phyloP scores from a whole-genome alignment of 768 basidiomycete genomes.

The Saitozyma sp. region DNA sequence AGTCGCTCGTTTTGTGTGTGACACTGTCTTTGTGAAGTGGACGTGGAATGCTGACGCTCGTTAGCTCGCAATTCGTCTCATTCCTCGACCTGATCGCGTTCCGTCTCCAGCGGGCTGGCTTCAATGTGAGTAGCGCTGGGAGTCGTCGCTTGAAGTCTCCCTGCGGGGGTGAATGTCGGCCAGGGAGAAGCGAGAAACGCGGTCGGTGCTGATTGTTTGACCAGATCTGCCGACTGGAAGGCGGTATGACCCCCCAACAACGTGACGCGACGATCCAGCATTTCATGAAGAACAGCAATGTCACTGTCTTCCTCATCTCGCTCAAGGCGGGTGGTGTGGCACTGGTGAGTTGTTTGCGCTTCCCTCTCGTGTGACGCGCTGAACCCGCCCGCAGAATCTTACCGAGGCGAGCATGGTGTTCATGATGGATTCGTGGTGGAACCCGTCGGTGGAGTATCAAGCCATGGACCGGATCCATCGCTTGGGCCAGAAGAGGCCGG shows the following conservation, averaged over 20 bases:
- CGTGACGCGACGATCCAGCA: conserved; percentile 91
- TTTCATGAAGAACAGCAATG: conserved; percentile 90
- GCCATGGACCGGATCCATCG: conserved; percentile 97
- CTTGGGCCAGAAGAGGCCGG: conserved; percentile 89
- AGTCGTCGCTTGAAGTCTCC: too few relatives aligned
- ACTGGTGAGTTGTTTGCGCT: conserved; percentile 9
- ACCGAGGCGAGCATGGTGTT: conserved; percentile 79
- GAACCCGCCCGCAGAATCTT: conserved; percentile 32
- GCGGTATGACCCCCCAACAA: conserved; percentile 95
- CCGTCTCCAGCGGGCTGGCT: conserved; percentile 86
- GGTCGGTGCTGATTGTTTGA: neutral
- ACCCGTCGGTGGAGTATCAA: conserved; percentile 73
- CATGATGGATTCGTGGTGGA: conserved; percentile 99
- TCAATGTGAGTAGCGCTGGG: conserved; percentile 62
- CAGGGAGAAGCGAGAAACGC: neutral
- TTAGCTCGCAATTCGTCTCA: conserved; percentile 51
- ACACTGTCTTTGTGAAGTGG: neutral
- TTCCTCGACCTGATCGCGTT: conserved; percentile 81
- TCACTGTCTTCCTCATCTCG: conserved; percentile 92
- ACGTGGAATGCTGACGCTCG: neutral
- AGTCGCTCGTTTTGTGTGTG: conserved; percentile 81
- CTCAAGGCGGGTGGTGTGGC: conserved; percentile 87
- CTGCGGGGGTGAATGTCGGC: too few relatives aligned
- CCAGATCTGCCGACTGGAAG: conserved; percentile 89
- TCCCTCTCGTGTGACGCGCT: conserved; percentile 62